phyloP scores from a whole-genome alignment of 2,329 filamentous ascomycete species.

The Phoma herbarum region DNA sequence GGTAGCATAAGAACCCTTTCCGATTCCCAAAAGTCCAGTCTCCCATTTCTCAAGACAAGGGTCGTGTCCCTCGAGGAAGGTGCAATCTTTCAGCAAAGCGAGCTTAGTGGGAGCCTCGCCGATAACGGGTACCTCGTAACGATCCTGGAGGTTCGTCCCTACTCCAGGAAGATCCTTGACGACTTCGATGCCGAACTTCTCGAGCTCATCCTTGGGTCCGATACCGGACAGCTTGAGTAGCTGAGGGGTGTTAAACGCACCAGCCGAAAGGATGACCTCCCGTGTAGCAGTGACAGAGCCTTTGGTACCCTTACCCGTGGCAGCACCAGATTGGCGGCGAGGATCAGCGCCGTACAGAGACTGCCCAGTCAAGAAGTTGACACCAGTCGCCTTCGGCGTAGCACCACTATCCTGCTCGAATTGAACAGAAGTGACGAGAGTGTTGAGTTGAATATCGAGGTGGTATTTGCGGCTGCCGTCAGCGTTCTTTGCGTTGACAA shows the following conservation, averaged over 20 bases:
- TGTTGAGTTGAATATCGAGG: constrained; percentile 66
- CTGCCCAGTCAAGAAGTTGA: constrained; percentile 52
- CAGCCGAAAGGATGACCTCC: constrained; percentile 49
- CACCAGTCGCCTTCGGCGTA: constrained; percentile 58
- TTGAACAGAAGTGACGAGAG: constrained; percentile 69
- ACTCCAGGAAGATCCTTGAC: constrained; percentile 66
- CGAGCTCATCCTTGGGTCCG: constrained; percentile 62
- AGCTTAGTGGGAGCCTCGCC: constrained; percentile 53
- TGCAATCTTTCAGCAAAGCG: constrained; percentile 51
- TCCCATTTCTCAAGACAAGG: constrained; percentile 58
- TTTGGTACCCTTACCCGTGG: constrained; percentile 22
- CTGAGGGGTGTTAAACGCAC: constrained; percentile 70
- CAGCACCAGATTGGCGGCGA: constrained; percentile 28
- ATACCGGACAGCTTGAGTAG: constrained; percentile 70
- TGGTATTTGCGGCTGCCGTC: constrained; percentile 63
- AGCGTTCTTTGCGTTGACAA: constrained; percentile 57
- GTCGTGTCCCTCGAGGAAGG: constrained; percentile 50
- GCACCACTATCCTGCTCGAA: constrained; percentile 68
- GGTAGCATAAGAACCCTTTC: constrained; percentile 58
- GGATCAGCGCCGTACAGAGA: constrained; percentile 53
- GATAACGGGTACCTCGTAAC: constrained; percentile 59
- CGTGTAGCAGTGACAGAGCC: constrained; percentile 41
- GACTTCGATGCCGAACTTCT: constrained; percentile 60
- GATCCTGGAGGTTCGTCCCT: constrained; percentile 70
- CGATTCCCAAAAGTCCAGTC: constrained; percentile 34